Percentiles rank a stretch among this genome's conserved stretches.
Evolutionary conservation across 345 rosid genomes (phyloP).

Genomic region (Eucalyptus cladocalyx): DNA sequence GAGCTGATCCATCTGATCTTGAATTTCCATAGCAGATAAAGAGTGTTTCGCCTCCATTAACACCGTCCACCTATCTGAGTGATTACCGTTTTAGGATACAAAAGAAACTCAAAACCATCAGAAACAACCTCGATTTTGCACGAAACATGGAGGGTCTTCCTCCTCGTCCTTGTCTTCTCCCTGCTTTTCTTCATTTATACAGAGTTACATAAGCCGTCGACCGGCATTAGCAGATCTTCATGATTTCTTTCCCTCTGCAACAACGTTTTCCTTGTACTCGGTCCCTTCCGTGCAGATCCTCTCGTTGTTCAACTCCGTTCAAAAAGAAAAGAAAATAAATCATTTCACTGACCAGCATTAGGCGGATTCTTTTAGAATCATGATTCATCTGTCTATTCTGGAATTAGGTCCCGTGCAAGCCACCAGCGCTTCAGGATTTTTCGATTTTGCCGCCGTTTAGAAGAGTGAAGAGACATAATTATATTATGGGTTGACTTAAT

Average conservation of each 20-base stretch:
- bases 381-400: not conserved
- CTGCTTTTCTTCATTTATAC: not conserved
- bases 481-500: not conserved
- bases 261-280: not conserved
- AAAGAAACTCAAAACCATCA: not conserved
- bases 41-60: not conserved
- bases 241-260: not conserved
- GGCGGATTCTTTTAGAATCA: not conserved
- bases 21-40: slow-evolving; percentile 49
- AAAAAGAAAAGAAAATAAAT: not conserved
- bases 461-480: not conserved
- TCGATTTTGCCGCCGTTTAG: not conserved
- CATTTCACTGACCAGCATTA: not conserved
- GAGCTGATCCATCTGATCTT: slow-evolving; percentile 74
- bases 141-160: not conserved
- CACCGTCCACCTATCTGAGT: not conserved
- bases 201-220: not conserved
- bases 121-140: not conserved
- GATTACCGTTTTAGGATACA: not conserved
- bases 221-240: not conserved
- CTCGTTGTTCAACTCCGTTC: not conserved
- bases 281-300: not conserved
- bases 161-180: not conserved
- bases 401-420: not conserved
- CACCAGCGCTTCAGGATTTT: not conserved